Conservation (phyloP, 108 stramenopile species). For the Pseudonitzschia multiseries region DNA sequence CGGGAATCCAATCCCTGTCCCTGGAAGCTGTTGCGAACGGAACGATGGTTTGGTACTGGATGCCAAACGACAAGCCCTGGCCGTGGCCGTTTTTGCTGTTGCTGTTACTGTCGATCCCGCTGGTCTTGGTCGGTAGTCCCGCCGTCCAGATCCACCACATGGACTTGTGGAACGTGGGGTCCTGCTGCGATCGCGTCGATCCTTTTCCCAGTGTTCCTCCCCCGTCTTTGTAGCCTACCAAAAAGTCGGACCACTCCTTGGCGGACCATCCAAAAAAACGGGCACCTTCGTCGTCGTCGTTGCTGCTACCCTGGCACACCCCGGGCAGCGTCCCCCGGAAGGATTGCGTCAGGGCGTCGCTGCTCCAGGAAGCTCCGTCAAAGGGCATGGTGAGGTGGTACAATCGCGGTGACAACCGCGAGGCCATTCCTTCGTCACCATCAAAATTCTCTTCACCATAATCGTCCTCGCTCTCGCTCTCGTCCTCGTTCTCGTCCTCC, state of each 20-base stretch:
- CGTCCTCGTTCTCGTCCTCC: neutral
- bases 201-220: neutral
- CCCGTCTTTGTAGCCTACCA: constrained; percentile 16
- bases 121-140: neutral
- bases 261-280: constrained; percentile 26
- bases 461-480: neutral
- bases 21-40: neutral
- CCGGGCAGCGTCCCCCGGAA: constrained; percentile 21
- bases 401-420: neutral
- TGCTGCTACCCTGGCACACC: neutral
- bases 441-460: too few relatives aligned
- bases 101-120: neutral
- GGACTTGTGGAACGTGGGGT: constrained; percentile 1
- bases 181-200: neutral
- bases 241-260: constrained; percentile 31
- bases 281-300: neutral
- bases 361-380: constrained; percentile 35
- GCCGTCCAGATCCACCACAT: constrained; percentile 16
- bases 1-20: neutral
- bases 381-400: constrained; percentile 28
- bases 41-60: constrained; percentile 9
- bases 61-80: constrained; percentile 5
- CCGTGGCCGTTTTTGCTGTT: neutral
- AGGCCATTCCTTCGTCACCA: too few relatives aligned
- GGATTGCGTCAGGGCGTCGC: constrained; percentile 33